Evolutionary conservation across 805 yeast genomes (phyloP), one percentile per base, ranked within the genome.

Genomic region (Suhomyces canberraensis): DNA sequence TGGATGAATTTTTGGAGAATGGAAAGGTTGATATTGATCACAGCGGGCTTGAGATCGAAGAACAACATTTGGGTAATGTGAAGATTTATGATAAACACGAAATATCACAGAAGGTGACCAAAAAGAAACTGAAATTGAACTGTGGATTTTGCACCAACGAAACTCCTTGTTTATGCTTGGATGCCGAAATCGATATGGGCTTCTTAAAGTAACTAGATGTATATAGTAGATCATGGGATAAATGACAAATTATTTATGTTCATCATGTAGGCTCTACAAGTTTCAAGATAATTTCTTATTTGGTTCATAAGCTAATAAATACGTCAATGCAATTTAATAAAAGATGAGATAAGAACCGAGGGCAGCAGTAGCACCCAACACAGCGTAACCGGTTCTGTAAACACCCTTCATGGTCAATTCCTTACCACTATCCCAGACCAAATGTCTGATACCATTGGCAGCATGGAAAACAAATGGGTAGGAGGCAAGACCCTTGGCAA

Each of bases 361-460:
- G 26, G 71, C 42, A 22, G 73, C 78, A 16, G 80, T 67, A 50
- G 78, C 68, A 19, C 81, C 97, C 40, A 89, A 61, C 14, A 88
- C 95, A 32, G 77, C 69, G 66, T 87, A 86, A 46, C 96, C 98
- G 25, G 97, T 89, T 67, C 83, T 79, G 79, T 85, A 84, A 40
- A 93, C 96, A 50, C 95, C 97, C 57, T 83, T 78, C 50, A 86
- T 56, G 44, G 89, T 76, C 58, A 91, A 75, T 63, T 83, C 85
- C 49, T 69, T 72, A 60, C 95, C 95, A 36, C 79, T 61, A 62
- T 93, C 98, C 98, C 98, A 93, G 38, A 86, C 57, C 64, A 91
- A 69, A 63, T 93, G 98, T 76, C 98, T 87, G 46, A 91, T 42
- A 52, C 98, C 97, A 61, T 90, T 88, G 60, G 73, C 78, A 31